Conservation (phyloP, 140 eudicot genomes). For the Erigeron philadelphicus region DNA sequence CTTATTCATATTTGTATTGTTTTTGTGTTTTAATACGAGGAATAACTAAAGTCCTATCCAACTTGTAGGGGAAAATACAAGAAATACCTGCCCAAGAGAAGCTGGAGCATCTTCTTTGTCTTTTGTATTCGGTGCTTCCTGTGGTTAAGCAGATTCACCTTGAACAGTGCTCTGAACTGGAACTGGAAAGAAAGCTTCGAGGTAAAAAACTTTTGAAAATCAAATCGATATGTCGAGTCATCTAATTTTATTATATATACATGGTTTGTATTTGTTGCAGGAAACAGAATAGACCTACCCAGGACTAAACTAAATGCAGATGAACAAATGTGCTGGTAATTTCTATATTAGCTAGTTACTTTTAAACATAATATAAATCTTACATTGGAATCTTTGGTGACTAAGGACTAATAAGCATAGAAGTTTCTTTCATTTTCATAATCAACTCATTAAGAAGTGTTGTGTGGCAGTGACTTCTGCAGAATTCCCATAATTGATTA, state of each 20-base stretch:
- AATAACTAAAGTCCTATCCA: conserved; percentile 1
- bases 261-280: conserved; percentile 36
- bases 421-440: conserved; percentile 9
- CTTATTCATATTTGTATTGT: background rate
- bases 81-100: conserved; percentile 84
- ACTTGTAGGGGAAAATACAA: conserved; percentile 64
- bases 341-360: background rate
- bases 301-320: conserved; percentile 80
- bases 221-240: background rate
- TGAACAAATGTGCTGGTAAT: conserved; percentile 98
- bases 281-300: conserved; percentile 66
- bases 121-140: conserved; percentile 85
- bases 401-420: background rate
- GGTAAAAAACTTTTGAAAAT: conserved; percentile 41
- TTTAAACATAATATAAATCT: background rate
- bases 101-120: conserved; percentile 76
- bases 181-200: conserved; percentile 71
- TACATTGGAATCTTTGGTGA: background rate
- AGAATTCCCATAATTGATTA: conserved; percentile 85
- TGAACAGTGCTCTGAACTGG: conserved; percentile 84
- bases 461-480: conserved; percentile 72
- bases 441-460: conserved; percentile 15
- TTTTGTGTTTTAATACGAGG: conserved; percentile 9
- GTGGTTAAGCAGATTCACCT: conserved; percentile 69
- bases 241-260: conserved; percentile 6